Percentiles rank a stretch among this genome's conserved stretches.
Conservation (phyloP, 192 early-diverging fungal species). For the Backusella parvicylindrica region DNA sequence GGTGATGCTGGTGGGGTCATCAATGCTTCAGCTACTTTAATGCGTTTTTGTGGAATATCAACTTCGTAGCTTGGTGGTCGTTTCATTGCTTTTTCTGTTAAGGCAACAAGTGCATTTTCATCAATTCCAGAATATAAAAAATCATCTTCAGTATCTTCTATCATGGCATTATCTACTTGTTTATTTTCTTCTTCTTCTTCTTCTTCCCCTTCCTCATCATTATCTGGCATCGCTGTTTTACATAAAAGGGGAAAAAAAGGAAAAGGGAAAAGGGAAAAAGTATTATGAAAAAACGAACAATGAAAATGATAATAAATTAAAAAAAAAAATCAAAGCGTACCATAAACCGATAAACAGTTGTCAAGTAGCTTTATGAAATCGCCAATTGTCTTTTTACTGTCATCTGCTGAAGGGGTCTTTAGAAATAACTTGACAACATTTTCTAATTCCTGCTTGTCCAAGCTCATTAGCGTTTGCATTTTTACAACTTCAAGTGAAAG, state of each 20-base stretch:
- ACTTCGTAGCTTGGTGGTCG: background rate
- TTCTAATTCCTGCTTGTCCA: background rate
- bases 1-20: background rate
- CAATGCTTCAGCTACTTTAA: background rate
- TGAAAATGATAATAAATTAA: background rate
- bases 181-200: background rate
- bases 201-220: background rate
- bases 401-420: background rate
- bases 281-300: background rate
- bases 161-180: background rate
- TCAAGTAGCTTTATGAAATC: slow-evolving; percentile 1
- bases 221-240: background rate
- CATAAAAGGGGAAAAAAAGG: background rate
- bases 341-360: background rate
- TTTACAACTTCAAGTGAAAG: slow-evolving; percentile 4
- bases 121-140: background rate
- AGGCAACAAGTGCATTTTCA: background rate
- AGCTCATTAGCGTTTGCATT: background rate
- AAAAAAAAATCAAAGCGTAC: background rate
- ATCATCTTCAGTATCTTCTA: background rate
- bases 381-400: background rate
- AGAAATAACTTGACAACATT: background rate
- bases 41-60: background rate
- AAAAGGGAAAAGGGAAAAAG: background rate
- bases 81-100: background rate